Evolutionary conservation across 768 basidiomycete species (phyloP).

Genomic region (Boletellus ananiceps): DNA sequence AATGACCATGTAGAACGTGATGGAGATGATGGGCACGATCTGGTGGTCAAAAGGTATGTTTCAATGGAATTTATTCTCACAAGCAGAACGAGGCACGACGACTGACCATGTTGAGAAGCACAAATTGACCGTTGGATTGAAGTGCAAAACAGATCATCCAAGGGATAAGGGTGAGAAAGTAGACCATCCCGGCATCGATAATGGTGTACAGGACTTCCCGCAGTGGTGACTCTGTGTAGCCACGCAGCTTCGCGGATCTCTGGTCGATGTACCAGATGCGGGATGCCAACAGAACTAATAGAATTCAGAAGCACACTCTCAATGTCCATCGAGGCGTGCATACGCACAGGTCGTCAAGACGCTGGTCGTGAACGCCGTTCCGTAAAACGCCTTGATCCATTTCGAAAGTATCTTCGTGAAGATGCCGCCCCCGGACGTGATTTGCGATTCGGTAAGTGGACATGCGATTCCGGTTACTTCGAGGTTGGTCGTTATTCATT

Average conservation of each 20-base stretch:
- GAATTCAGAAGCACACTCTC: too few species aligned
- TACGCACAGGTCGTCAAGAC: slow-evolving; percentile 9
- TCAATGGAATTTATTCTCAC: neutral
- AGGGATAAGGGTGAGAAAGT: slow-evolving; percentile 31
- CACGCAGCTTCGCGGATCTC: slow-evolving; percentile 14
- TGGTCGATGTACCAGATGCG: slow-evolving; percentile 27
- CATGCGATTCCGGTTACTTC: slow-evolving; percentile 6
- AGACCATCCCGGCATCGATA: slow-evolving; percentile 34
- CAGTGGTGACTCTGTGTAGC: neutral
- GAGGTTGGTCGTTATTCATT: neutral
- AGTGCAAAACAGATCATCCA: slow-evolving; percentile 28
- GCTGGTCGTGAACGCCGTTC: slow-evolving; percentile 3
- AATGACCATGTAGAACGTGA: slow-evolving; percentile 18
- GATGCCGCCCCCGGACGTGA: neutral
- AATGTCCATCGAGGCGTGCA: neutral
- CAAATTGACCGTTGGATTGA: slow-evolving; percentile 27
- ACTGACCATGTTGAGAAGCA: slow-evolving; percentile 33
- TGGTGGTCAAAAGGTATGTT: neutral
- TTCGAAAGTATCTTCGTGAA: neutral
- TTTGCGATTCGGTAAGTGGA: neutral
- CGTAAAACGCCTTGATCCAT: slow-evolving; percentile 10
- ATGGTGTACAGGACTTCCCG: slow-evolving; percentile 21
- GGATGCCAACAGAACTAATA: slow-evolving; percentile 20
- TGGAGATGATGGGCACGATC: slow-evolving; percentile 12
- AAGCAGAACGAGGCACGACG: too few species aligned